Base-by-base conservation (phyloP, 202 grass and related monocot genomes). In the Elaeis oleifera region DNA sequence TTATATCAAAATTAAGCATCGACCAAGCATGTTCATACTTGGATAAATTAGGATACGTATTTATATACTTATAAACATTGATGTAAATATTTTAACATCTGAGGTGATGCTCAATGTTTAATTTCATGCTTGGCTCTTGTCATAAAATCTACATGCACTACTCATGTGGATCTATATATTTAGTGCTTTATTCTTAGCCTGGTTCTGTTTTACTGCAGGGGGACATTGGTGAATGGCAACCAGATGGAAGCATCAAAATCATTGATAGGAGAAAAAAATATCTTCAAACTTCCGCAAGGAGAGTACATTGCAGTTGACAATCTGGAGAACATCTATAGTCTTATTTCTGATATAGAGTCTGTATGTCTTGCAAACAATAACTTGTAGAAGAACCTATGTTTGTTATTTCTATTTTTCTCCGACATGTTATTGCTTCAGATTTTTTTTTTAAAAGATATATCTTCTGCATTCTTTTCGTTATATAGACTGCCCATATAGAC, bases 201-300 rank as follows among this genome's bases (percentile, higher is more conserved):
- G 32, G 58, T 76, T 49, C 57, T 16, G 36, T 81, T 17, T 21
- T 23, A 57, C 28, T 69, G 60, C 84, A 90, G 91, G 90, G 90
- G 53, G 91, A 96, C 75, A 74, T 96, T 79, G 91, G 87, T 61
- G 87, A 96, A 67, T 96, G 84, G 84, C 87, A 96, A 73, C 56
- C 79, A 76, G 63, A 90, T 65, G 91, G 91, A 66, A 67, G 81
- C 70, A 67, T 96, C 64, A 96, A 96, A 79, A 78, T 96, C 50
- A 90, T 96, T 80, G 91, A 96, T 69, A 82, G 91, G 68, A 96
- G 68, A 96, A 90, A 79, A 96, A 57, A 96, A 90, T 67, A 96
- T 90, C 72, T 96, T 96, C 67, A 96, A 96, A 75, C 84, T 90
- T 74, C 90, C 84, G 31, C 84, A 91, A 51, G 92, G 87, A 73